Conservation (phyloP, 148 eudicot species). For the Cornus florida region DNA sequence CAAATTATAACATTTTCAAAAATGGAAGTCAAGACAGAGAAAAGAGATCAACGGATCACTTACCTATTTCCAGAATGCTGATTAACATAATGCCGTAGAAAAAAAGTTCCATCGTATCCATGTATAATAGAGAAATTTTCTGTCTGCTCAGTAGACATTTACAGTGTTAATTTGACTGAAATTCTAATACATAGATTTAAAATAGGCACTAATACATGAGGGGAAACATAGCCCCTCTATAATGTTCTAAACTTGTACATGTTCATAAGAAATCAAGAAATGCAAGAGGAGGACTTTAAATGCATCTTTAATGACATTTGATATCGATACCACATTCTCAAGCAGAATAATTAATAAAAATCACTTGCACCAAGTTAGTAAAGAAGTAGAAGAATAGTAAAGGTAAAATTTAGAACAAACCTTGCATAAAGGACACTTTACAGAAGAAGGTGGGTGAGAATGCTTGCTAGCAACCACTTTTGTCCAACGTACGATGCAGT, state of each 20-base stretch:
- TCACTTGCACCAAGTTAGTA: background rate
- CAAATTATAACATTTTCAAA: background rate
- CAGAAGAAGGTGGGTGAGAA: constrained; percentile 40
- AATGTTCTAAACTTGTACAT: background rate
- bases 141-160: constrained; percentile 38
- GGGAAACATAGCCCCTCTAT: no score
- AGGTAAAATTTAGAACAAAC: constrained; percentile 22
- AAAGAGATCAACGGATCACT: constrained; percentile 8
- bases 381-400: background rate
- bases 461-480: constrained; percentile 57
- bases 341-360: background rate
- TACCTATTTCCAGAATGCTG: constrained; percentile 53
- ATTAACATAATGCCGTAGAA: constrained; percentile 57
- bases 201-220: background rate
- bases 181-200: no score
- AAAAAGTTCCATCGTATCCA: constrained; percentile 64
- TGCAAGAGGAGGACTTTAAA: constrained; percentile 1
- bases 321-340: background rate
- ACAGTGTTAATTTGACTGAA: constrained; percentile 1
- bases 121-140: constrained; percentile 68
- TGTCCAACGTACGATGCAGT: constrained; percentile 76
- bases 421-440: constrained; percentile 92
- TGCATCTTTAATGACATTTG: background rate
- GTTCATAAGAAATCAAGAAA: background rate
- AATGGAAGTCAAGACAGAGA: constrained; percentile 3